Base-by-base conservation (phyloP, 2,329 filamentous ascomycete species). In the Xylaria multiplex region DNA sequence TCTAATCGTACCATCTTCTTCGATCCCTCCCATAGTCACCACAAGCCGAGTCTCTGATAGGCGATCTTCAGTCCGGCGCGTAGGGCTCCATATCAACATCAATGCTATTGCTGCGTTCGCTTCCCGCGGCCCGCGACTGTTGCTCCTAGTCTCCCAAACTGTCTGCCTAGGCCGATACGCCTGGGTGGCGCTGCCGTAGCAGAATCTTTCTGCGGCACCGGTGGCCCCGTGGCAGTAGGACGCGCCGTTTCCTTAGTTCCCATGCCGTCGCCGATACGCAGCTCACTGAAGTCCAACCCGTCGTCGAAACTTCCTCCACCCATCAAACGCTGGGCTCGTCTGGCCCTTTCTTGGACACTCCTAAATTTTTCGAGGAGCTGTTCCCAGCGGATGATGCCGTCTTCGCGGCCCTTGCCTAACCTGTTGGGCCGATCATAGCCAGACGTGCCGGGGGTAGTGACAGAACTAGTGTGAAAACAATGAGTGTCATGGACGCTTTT, bases 291-390 rank as follows among this genome's bases (percentile, higher is more conserved):
- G 4, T 79, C 77, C 3, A 80, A 77, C 6, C 81, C 79, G 53
- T 84, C 83, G 55, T 87, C 84, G 40, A 82, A 72, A 16, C 83
- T 80, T 5, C 83, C 80, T 14, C 87, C 85, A 52, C 84, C 77
- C 56, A 83, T 83, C 59, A 86, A 79, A 65, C 89, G 83, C 74
- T 93, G 90, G 13, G 88, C 84, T 59, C 93, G 86, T 61, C 93
- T 87, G 6, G 94, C 91, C 66, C 88, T 89, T 72, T 99, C 96
- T 76, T 99, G 96, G 1, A 96, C 95, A 59, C 86, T 88, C 71
- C 92, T 92, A 80, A 99, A 99, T 76, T 97, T 97, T 70, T 99
- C 96, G 5, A 99, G 85, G 42, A 99, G 84, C 73, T 99, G 96
- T 2, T 87, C 88, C 96, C 96, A 99, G 62, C 91, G 90, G 72